Evolutionary conservation across 176 grass and related monocot species (phyloP), one percentile per base, ranked within the genome.

Genomic region (Carex parvula): DNA sequence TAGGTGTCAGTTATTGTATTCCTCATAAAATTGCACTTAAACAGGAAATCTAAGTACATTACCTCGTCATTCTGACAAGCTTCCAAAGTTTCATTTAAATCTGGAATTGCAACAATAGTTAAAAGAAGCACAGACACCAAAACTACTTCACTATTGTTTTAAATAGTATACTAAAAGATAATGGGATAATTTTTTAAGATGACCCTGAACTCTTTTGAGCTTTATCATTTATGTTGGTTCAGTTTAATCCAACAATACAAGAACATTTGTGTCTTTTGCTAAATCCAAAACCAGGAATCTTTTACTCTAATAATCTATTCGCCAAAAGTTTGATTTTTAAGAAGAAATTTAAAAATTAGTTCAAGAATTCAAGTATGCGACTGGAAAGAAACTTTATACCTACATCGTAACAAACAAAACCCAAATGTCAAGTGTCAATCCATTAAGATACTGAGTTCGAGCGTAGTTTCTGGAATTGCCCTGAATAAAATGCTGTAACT

Each of bases 61-160:
- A 98, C 92, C 91, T 98, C 95, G 55, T 93, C 89, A 85, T 88
- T 92, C 89, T 83, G 86, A 86, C 88, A 95, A 82, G 85, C 65
- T 84, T 93, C 92, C 16, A 90, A 62, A 18, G 88, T 90, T 63
- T 58, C 60, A 77, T 88, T 86, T 82, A 98, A 86, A 86, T 98
- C 89, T 98, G 82, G 81, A 98, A 22, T 64, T 63, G 15, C 2
- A 63, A 82, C 5, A 79, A 85, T 35, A 75, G 32, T 59, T 30
- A 52, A 89, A 75, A 17, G 26, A 24, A 67, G n/a, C 73, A 58
- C 1, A 55, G 54, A 72, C 60, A 68, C n/a, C 7, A n/a, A 57
- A 14, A 50, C 42, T 59, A 64, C 46, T 32, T 44, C 15, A 21
- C 61, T 54, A 63, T 14, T 39, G 20, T 63, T 30, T 30, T 10